Conservation (phyloP, 345 rosid genomes). For the Triadica sebifera region DNA sequence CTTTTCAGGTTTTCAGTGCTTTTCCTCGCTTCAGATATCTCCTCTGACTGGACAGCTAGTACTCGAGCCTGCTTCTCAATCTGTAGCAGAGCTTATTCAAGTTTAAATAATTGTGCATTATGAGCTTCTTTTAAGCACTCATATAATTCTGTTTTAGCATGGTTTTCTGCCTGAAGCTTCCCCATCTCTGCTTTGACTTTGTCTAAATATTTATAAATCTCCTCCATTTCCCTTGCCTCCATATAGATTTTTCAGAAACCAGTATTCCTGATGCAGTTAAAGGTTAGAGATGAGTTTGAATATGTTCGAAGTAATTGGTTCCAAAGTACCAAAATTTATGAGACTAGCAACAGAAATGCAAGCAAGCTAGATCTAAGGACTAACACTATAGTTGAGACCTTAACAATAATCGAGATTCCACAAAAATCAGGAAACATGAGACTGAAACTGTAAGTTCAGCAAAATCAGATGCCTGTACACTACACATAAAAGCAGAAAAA, state of each 20-base stretch:
- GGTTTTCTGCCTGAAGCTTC: conserved; percentile 7
- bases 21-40: conserved; percentile 12
- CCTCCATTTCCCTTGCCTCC: conserved; percentile 6
- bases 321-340: background rate
- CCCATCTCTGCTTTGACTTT: conserved; percentile 8
- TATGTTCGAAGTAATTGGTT: background rate
- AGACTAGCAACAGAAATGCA: background rate
- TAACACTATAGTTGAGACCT: no score
- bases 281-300: background rate
- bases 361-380: background rate
- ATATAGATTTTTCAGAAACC: background rate
- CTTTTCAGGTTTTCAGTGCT: background rate
- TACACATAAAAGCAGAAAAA: no score
- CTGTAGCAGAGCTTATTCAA: conserved; percentile 5
- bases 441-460: no score
- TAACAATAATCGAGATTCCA: no score
- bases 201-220: background rate
- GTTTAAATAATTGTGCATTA: background rate
- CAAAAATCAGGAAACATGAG: no score
- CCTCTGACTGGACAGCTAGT: conserved; percentile 10
- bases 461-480: no score
- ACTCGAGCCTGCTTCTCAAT: conserved; percentile 9
- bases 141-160: conserved; percentile 2
- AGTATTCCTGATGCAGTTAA: background rate
- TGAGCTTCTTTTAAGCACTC: conserved; percentile 6